Evolutionary conservation across 225 moss, liverwort and hornwort genomes (phyloP).

Genomic region (Climacium dendroides): DNA sequence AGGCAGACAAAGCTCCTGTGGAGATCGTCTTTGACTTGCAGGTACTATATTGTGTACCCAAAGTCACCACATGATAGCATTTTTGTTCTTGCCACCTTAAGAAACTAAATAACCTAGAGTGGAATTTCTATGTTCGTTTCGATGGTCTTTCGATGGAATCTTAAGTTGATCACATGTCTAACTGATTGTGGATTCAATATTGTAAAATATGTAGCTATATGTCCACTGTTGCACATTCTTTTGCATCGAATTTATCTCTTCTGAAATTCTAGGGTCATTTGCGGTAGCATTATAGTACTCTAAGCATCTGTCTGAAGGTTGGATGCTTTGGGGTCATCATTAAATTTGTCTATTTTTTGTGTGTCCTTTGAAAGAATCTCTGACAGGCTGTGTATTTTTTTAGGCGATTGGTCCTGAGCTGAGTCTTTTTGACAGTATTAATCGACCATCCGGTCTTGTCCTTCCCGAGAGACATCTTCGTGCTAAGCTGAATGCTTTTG

Average conservation of each 20-base stretch:
- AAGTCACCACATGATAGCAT: background rate
- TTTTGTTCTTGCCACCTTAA: background rate
- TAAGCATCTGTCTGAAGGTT: background rate
- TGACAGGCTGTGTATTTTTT: background rate
- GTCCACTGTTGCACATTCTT: background rate
- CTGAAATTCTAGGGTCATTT: background rate
- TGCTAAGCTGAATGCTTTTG: slow-evolving; percentile 77
- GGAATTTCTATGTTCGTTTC: background rate
- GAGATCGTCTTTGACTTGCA: slow-evolving; percentile 73
- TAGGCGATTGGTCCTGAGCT: slow-evolving; percentile 95
- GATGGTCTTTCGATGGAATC: background rate
- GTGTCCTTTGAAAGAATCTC: background rate
- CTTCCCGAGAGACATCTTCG: slow-evolving; percentile 70
- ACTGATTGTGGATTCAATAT: background rate
- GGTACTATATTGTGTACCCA: background rate
- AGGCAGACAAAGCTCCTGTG: slow-evolving; percentile 17
- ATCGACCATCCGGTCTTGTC: slow-evolving; percentile 37
- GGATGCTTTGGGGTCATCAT: background rate
- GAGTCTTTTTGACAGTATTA: slow-evolving; percentile 70
- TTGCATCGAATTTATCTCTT: background rate
- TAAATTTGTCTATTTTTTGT: background rate
- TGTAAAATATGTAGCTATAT: background rate
- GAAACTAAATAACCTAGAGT: background rate
- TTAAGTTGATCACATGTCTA: background rate
- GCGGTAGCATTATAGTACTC: background rate